phyloP scores from a whole-genome alignment of 257 asterid species.

The Ligustrum vulgare region DNA sequence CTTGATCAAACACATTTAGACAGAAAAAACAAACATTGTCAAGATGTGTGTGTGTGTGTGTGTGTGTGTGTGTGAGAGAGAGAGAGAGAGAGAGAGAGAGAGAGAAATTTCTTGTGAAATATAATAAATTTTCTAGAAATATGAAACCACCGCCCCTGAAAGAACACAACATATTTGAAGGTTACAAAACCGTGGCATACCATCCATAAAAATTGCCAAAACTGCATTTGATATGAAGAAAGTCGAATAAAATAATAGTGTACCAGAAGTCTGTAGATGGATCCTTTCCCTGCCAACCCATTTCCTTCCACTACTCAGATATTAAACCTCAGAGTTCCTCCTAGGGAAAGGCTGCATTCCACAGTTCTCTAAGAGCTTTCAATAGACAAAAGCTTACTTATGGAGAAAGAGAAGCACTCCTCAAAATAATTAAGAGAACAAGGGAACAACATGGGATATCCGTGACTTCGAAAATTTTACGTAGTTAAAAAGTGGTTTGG shows the following conservation, averaged over 20 bases:
- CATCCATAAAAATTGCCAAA: neutral
- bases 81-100: slow-evolving; percentile 25
- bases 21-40: neutral
- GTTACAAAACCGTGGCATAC: slow-evolving; percentile 7
- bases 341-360: slow-evolving; percentile 90
- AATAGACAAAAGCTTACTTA: slow-evolving; percentile 25
- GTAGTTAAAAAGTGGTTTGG: too few species aligned
- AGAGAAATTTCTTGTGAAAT: slow-evolving; percentile 68
- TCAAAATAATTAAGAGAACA: neutral
- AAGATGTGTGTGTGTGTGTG: neutral
- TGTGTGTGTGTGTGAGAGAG: too few species aligned
- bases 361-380: slow-evolving; percentile 82
- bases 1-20: neutral
- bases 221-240: slow-evolving; percentile 20
- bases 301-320: slow-evolving; percentile 99
- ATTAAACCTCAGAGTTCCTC: slow-evolving; percentile 77
- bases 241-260: slow-evolving; percentile 17
- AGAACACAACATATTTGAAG: slow-evolving; percentile 21
- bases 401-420: slow-evolving; percentile 18
- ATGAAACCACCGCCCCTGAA: slow-evolving; percentile 97
- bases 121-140: slow-evolving; percentile 89
- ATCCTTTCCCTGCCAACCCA: slow-evolving; percentile 99
- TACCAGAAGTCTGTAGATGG: slow-evolving; percentile 99
- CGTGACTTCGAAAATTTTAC: too few species aligned
- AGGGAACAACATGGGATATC: neutral